Evolutionary conservation across 2,329 filamentous ascomycete species (phyloP).

Genomic region (Beauveria brongniartii): DNA sequence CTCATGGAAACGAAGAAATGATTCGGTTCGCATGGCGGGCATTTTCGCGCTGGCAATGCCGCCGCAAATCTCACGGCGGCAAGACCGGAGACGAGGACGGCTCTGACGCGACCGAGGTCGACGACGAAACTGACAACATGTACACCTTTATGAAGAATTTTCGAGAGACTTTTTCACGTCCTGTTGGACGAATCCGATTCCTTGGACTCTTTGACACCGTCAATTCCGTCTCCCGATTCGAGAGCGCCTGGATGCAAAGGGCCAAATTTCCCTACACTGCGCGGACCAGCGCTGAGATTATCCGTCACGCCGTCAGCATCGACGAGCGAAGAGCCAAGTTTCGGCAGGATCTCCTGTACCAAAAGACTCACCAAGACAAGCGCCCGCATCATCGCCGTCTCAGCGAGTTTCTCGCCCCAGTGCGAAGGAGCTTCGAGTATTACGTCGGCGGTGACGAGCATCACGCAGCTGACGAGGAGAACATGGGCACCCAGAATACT

Average conservation of each 20-base stretch:
- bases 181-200: slow-evolving; percentile 65
- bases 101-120: slow-evolving; percentile 27
- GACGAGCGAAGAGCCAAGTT: slow-evolving; percentile 67
- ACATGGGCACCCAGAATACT: neutral
- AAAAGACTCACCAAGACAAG: slow-evolving; percentile 22
- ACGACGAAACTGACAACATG: slow-evolving; percentile 37
- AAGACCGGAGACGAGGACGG: slow-evolving; percentile 32
- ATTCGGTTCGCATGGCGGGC: slow-evolving; percentile 78
- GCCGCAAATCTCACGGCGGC: slow-evolving; percentile 62
- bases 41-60: slow-evolving; percentile 64
- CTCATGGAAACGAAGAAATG: slow-evolving; percentile 80
- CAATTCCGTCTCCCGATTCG: slow-evolving; percentile 71
- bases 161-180: slow-evolving; percentile 71
- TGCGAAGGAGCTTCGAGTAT: slow-evolving; percentile 15
- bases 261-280: slow-evolving; percentile 67
- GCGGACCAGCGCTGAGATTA: slow-evolving; percentile 48
- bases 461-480: neutral
- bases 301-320: slow-evolving; percentile 62
- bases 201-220: slow-evolving; percentile 77
- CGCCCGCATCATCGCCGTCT: slow-evolving; percentile 18
- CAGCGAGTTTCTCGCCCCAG: slow-evolving; percentile 14
- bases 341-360: slow-evolving; percentile 60
- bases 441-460: neutral
- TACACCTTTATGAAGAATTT: slow-evolving; percentile 72
- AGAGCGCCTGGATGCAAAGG: slow-evolving; percentile 68